phyloP scores from a whole-genome alignment of 1,139 yeast species.

The Pichia sorboxylosa region DNA sequence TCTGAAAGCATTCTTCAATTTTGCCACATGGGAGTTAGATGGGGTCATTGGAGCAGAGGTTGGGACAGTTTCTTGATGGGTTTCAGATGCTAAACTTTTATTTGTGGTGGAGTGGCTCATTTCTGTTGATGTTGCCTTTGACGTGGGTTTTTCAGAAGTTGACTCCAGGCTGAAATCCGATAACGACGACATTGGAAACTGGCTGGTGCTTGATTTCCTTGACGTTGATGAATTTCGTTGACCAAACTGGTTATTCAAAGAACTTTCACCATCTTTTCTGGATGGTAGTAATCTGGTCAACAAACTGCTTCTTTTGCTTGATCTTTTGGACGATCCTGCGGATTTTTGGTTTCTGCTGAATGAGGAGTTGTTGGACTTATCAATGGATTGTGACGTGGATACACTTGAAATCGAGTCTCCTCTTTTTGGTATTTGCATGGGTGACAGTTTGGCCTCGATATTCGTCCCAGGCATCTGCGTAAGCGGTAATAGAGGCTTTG shows the following conservation, averaged over 20 bases:
- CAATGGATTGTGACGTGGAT: background rate
- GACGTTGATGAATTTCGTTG: conserved; percentile 6
- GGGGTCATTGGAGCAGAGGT: no score
- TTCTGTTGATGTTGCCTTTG: background rate
- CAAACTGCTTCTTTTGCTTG: conserved; percentile 16
- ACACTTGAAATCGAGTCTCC: background rate
- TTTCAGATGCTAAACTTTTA: background rate
- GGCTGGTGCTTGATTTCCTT: no score
- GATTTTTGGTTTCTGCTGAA: conserved; percentile 2
- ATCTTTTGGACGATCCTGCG: conserved; percentile 8
- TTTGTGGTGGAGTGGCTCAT: background rate
- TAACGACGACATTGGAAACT: no score
- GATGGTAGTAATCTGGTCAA: conserved; percentile 18
- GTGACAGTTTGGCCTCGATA: background rate
- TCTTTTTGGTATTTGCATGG: background rate
- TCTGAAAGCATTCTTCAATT: no score
- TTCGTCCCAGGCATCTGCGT: background rate
- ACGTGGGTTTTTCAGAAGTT: background rate
- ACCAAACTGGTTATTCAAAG: background rate
- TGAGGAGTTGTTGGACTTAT: background rate
- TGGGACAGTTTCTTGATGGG: background rate
- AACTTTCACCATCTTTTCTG: conserved; percentile 18
- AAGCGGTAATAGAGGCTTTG: background rate
- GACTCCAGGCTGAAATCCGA: conserved; percentile 1
- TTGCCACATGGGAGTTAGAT: background rate